Base-by-base conservation (phyloP, 495 filamentous ascomycete genomes). In the Haplographium delicatum region DNA sequence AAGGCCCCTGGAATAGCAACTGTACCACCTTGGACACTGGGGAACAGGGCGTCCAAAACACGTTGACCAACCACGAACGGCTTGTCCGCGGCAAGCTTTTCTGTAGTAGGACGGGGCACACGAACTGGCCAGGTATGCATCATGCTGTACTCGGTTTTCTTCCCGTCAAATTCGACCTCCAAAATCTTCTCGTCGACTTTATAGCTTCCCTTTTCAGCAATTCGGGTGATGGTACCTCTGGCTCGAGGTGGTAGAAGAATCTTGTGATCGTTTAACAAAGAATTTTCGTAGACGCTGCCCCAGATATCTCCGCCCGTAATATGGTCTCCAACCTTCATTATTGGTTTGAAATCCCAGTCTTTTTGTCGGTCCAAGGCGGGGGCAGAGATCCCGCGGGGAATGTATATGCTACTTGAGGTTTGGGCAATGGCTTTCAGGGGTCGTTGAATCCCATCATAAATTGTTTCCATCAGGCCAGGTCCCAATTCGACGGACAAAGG, bases 71-170 rank as follows among this genome's bases (percentile, higher is more conserved):
- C 93, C 59, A 99, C 80, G 71, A 97, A 90, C 27, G 94, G 93
- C 56, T 81, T 76, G 68, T 89, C 76, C 56, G 90, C 86, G 20
- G 89, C 81, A 51, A 94, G 79, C 71, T 89, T 95, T 75, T 97
- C 94, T 50, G 81, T 86, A 16, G 83, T 80, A 13, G 93, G 93
- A 56, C 93, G 83, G 37, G 94, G 89, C 28, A 93, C 93, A 74
- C 93, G 91, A 48, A 97, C 93, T n/a, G 93, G 93, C 93, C 93
- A 99, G 50, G 84, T 84, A 67, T 99, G 93, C 91, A 97, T 96
- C 93, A 99, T 97, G 61, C 78, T 79, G 59, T 84, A 88, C 65
- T 90, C 86, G 47, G 84, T 81, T 79, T 91, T 96, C 71, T 89
- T 88, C 54, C 94, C 93, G 58, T 99, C 85, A 61, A 97, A 99